phyloP scores from a whole-genome alignment of 768 basidiomycete genomes.

The Rhodotorula diobovata region DNA sequence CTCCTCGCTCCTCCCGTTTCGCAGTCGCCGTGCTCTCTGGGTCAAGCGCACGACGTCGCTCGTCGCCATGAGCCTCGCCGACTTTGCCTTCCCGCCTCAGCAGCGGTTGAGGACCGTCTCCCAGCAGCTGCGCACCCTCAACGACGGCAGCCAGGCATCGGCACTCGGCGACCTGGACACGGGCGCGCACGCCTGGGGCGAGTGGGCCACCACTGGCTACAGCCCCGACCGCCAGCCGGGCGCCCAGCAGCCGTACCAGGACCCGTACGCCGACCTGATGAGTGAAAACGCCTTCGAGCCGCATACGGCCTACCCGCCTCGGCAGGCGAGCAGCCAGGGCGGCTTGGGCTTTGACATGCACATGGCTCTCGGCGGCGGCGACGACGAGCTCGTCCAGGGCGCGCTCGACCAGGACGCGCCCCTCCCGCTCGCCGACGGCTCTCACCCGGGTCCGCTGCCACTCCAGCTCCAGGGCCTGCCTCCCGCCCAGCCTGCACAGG shows the following conservation, averaged over 20 bases:
- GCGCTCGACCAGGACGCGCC: neutral
- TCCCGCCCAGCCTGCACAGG: neutral
- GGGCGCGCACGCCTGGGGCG: constrained; percentile 3
- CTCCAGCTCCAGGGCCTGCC: neutral
- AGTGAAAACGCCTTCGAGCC: constrained; percentile 9
- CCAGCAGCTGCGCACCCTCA: constrained; percentile 6
- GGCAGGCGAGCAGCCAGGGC: neutral
- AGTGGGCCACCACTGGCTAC: constrained; percentile 13
- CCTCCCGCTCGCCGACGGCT: no score
- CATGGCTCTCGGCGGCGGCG: constrained; percentile 15
- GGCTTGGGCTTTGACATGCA: constrained; percentile 25
- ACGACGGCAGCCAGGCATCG: neutral
- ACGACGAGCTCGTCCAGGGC: constrained; percentile 7
- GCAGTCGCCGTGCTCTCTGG: no score
- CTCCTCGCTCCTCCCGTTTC: no score
- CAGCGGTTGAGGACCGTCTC: constrained; percentile 23
- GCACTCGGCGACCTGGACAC: neutral
- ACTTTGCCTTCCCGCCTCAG: constrained; percentile 6
- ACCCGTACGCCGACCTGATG: constrained; percentile 6
- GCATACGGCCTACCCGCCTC: neutral
- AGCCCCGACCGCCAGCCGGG: constrained; percentile 8
- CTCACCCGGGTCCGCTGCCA: neutral
- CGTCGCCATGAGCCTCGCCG: constrained; percentile 15
- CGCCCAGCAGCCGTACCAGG: neutral
- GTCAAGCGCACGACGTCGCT: neutral